Evolutionary conservation across 2,329 filamentous ascomycete species (phyloP).

Genomic region (Leptographium wingfieldii): DNA sequence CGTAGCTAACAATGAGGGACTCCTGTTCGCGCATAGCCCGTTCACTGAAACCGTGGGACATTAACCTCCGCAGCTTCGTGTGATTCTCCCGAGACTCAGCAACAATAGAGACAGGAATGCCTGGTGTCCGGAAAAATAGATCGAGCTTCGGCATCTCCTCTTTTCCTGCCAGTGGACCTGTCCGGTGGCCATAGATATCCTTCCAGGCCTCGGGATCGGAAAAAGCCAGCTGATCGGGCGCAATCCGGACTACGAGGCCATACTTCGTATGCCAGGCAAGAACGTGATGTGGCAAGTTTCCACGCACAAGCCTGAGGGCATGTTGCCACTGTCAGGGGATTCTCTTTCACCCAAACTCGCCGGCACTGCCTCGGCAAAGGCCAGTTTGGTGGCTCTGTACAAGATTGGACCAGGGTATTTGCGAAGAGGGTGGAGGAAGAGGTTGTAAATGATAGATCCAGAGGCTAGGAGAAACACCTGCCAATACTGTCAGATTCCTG

Average conservation of each 20-base stretch:
- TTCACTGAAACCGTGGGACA: conserved; percentile 28
- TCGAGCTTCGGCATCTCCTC: conserved; percentile 10
- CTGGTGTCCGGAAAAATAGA: conserved; percentile 5
- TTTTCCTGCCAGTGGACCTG: background rate
- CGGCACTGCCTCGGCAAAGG: no score
- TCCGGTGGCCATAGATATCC: conserved; percentile 24
- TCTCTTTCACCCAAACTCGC: no score
- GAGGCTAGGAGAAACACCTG: background rate
- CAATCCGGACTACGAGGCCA: conserved; percentile 27
- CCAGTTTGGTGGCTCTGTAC: conserved; percentile 13
- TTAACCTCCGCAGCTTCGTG: conserved; percentile 18
- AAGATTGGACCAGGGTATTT: conserved; percentile 19
- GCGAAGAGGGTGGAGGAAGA: conserved; percentile 22
- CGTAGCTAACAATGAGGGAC: conserved; percentile 25
- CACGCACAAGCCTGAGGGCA: background rate
- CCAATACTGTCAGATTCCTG: background rate
- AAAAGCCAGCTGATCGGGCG: conserved; percentile 29
- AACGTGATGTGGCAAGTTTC: conserved; percentile 11
- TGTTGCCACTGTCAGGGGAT: no score
- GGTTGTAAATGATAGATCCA: conserved; percentile 16
- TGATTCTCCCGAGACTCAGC: conserved; percentile 21
- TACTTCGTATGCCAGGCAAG: conserved; percentile 15
- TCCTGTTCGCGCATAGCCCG: conserved; percentile 27
- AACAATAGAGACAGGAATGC: conserved; percentile 10
- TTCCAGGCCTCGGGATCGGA: conserved; percentile 20